Evolutionary conservation across 176 grass and related monocot species (phyloP).

Genomic region (Triticum dicoccoides): DNA sequence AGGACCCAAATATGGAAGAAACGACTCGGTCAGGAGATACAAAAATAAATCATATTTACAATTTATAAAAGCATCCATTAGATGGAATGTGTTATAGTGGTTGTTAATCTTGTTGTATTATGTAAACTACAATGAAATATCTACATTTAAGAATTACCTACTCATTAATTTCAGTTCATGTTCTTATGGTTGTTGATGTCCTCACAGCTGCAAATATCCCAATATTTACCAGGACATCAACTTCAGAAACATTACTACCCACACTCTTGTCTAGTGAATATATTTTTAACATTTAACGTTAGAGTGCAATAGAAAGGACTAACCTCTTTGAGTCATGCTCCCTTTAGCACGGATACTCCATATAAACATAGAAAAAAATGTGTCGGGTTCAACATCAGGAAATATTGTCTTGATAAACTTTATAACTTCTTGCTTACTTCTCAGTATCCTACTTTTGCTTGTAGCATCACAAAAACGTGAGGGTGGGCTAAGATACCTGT

Average conservation of each 20-base stretch:
- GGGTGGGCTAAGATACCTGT: too few species aligned
- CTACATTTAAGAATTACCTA: not conserved
- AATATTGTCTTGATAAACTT: slow-evolving; percentile 66
- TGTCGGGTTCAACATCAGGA: slow-evolving; percentile 39
- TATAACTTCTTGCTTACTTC: slow-evolving; percentile 49
- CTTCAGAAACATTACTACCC: slow-evolving; percentile 6
- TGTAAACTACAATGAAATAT: not conserved
- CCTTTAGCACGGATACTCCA: slow-evolving; percentile 52
- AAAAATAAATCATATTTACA: not conserved
- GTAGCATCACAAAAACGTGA: too few species aligned
- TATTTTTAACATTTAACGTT: not conserved
- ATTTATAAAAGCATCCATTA: not conserved
- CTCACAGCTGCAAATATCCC: not conserved
- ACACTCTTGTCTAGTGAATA: not conserved
- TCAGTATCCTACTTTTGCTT: too few species aligned
- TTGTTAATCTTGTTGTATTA: not conserved
- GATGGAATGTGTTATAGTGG: not conserved
- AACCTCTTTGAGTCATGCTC: slow-evolving; percentile 30
- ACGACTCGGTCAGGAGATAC: not conserved
- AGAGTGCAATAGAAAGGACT: slow-evolving; percentile 1
- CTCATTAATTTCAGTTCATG: not conserved
- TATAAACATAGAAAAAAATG: slow-evolving; percentile 80
- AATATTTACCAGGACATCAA: slow-evolving; percentile 5
- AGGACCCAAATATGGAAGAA: not conserved
- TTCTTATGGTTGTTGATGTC: not conserved